Evolutionary conservation across 2,329 filamentous ascomycete species (phyloP).

Genomic region (Fusarium graminum): DNA sequence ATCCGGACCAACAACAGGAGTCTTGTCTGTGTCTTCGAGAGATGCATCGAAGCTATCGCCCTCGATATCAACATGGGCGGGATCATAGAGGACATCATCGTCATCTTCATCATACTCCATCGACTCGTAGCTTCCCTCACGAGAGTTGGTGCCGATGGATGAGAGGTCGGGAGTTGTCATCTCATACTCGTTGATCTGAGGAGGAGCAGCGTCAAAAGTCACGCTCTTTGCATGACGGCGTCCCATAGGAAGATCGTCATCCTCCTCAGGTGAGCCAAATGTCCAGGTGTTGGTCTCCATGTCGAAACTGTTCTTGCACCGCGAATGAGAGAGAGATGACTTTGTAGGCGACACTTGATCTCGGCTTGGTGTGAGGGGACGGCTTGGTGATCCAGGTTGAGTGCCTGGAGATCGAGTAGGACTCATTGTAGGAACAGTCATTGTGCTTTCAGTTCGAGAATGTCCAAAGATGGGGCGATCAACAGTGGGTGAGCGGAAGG

Average conservation of each 20-base stretch:
- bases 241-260: constrained; percentile 72
- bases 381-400: constrained; percentile 53
- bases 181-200: constrained; percentile 97
- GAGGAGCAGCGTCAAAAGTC: constrained; percentile 93
- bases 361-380: constrained; percentile 70
- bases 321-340: constrained; percentile 81
- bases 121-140: constrained; percentile 93
- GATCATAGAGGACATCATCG: constrained; percentile 71
- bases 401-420: constrained; percentile 62
- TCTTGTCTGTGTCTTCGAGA: constrained; percentile 95
- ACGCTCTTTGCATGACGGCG: constrained; percentile 94
- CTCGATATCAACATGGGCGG: constrained; percentile 57
- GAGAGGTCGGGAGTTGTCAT: constrained; percentile 98
- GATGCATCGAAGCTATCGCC: constrained; percentile 97
- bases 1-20: constrained; percentile 95
- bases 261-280: constrained; percentile 71
- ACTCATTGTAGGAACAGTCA: constrained; percentile 68
- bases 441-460: constrained; percentile 66
- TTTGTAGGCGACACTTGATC: constrained; percentile 85
- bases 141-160: constrained; percentile 87
- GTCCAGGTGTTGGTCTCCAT: constrained; percentile 77
- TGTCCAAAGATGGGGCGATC: constrained; percentile 60
- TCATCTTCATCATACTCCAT: constrained; percentile 80
- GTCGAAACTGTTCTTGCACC: constrained; percentile 77
- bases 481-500: constrained; percentile 65